Percentiles rank a stretch among this genome's conserved stretches.
phyloP scores from a whole-genome alignment of 2,329 filamentous ascomycete species.

The Ophioceras dolichostomum region DNA sequence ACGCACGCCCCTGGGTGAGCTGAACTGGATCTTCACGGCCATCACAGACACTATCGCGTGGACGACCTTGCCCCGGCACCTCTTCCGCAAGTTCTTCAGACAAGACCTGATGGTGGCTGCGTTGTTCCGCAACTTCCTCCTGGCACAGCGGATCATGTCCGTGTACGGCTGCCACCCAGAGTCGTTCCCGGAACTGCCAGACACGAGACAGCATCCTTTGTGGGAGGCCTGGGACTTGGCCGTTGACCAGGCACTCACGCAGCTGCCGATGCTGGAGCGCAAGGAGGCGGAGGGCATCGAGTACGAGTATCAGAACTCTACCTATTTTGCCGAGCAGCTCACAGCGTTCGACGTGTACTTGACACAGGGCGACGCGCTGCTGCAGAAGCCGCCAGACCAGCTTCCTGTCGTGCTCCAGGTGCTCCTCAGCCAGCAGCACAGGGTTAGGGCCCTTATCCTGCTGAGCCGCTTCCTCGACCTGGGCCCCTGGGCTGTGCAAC shows the following conservation, averaged over 20 bases:
- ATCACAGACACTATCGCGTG: conserved; percentile 98
- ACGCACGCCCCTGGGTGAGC: conserved; percentile 82
- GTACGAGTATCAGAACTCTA: conserved; percentile 92
- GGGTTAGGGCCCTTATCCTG: conserved; percentile 80
- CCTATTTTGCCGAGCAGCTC: conserved; percentile 93
- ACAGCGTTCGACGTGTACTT: conserved; percentile 97
- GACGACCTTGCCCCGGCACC: conserved; percentile 79
- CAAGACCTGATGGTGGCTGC: conserved; percentile 99
- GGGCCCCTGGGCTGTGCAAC: conserved; percentile 96
- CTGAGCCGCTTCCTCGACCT: conserved; percentile 89
- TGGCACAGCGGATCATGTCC: conserved; percentile 91
- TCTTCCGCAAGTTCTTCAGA: conserved; percentile 94
- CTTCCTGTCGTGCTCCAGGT: conserved; percentile 94
- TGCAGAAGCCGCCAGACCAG: conserved; percentile 83
- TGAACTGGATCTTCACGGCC: conserved; percentile 99
- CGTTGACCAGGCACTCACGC: conserved; percentile 85
- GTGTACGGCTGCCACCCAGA: conserved; percentile 93
- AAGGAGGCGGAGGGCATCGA: conserved; percentile 59
- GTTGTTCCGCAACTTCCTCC: conserved; percentile 87
- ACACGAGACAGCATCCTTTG: conserved; percentile 86
- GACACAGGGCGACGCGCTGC: conserved; percentile 63
- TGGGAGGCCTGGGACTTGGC: conserved; percentile 98
- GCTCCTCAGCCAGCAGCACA: conserved; percentile 86
- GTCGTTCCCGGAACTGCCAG: conserved; percentile 81
- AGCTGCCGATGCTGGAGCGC: conserved; percentile 74